These are phyloP conservation scores for Acidiella bohemica DNA, from an alignment of 495 filamentous ascomycete species.

Conservation along the genomic window DNA sequence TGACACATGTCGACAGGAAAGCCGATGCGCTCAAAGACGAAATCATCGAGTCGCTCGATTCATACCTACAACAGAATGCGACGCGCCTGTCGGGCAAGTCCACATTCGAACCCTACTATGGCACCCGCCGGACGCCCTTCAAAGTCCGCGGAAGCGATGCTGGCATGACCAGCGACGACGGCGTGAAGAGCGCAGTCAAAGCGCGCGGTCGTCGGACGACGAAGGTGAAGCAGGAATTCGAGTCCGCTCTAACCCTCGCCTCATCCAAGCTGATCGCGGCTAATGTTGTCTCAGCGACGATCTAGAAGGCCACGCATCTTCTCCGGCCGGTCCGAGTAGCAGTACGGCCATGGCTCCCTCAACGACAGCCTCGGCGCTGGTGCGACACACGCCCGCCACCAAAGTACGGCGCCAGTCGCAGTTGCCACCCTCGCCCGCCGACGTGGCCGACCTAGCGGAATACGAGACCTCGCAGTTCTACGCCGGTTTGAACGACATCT, in stretches of 20 bases:
- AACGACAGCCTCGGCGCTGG: conserved; percentile 10
- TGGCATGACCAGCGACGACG: conserved; percentile 26
- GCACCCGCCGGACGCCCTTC: conserved; percentile 57
- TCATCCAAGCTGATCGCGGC: too few species aligned
- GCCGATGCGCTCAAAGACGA: conserved; percentile 65
- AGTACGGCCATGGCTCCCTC: background rate
- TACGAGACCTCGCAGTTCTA: conserved; percentile 50
- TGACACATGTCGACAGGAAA: conserved; percentile 37
- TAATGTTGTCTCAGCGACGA: background rate
- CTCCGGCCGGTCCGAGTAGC: conserved; percentile 3
- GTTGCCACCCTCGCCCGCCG: conserved; percentile 76
- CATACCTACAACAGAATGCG: conserved; percentile 55
- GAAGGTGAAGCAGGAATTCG: conserved; percentile 33
- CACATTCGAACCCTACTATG: conserved; percentile 63
- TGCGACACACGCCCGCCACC: conserved; percentile 44
- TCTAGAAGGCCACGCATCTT: background rate
- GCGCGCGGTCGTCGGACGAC: conserved; percentile 28
- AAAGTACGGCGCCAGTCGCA: too few species aligned
- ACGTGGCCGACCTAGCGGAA: conserved; percentile 55
- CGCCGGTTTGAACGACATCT: conserved; percentile 33
- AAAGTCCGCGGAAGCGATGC: conserved; percentile 46
- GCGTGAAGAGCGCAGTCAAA: conserved; percentile 29
- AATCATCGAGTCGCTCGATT: conserved; percentile 63
- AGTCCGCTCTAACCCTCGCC: too few species aligned
- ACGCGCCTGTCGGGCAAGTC: conserved; percentile 46